Evolutionary conservation across 805 yeast genomes (phyloP), one percentile per base, ranked within the genome.

Genomic region (Soucietia sequanensis): DNA sequence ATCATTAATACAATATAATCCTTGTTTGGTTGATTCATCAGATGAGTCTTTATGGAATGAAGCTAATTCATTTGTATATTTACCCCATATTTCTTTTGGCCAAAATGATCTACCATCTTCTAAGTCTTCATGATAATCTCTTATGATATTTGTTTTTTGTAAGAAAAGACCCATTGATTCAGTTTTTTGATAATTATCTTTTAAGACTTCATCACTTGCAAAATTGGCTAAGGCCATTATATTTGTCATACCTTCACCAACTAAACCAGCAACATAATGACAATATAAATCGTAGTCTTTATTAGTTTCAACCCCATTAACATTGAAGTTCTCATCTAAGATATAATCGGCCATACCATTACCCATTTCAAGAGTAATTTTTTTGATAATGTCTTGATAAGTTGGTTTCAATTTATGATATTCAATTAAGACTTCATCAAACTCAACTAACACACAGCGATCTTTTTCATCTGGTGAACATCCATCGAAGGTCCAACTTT

Each of bases 261-360:
- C 98, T 34, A 93, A 71, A 2, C 99, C 99, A 2, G 99, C 99
- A 39, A 93, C 99, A 54, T 90, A 87, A 63, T 90, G 90, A 63
- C 99, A 93, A 68, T 93, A 93, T 42, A 83, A 70, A 56, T 93
- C 90, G 57, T 84, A 93, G 54, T 89, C 98, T 41, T 75, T 69
- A 29, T 85, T 58, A 1, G 96, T 87, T 31, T 67, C 68, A 30
- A 93, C 81, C 2, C 98, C 98, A 42, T 78, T 78, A 46, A 75
- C 56, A 58, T 87, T 88, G 66, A 86, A 86, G 43, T 81, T 74
- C 33, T 84, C 93, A 52, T 83, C 80, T 49, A 75, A 68, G 35
- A 85, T 80, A 62, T 90, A 93, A 54, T 87, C 89, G 21, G 98
- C 98, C 99, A 93, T 93, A 37, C 99, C 99, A 47, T 86, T 80